These are phyloP conservation scores for Magnusiomyces clavatus DNA, from an alignment of 1,139 yeast species.

Conservation along the genomic window DNA sequence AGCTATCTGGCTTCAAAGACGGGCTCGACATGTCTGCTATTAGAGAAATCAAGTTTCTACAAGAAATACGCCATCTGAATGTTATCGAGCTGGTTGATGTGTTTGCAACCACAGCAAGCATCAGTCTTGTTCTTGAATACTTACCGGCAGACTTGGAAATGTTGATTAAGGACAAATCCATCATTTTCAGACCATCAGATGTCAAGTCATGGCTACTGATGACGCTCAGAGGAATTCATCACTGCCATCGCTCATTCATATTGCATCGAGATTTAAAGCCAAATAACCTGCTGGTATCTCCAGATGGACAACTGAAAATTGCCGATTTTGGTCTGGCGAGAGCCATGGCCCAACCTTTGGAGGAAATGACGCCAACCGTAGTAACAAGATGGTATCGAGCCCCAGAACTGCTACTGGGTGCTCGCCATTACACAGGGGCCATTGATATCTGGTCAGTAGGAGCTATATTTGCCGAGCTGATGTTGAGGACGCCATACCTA, in stretches of 20 bases:
- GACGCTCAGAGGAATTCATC: slow-evolving; percentile 91
- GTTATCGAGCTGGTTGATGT: slow-evolving; percentile 86
- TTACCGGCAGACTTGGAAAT: slow-evolving; percentile 89
- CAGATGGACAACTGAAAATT: slow-evolving; percentile 77
- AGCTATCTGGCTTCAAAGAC: slow-evolving; percentile 88
- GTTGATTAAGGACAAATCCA: slow-evolving; percentile 68
- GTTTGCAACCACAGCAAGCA: slow-evolving; percentile 59
- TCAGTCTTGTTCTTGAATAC: slow-evolving; percentile 84
- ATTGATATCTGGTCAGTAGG: slow-evolving; percentile 95
- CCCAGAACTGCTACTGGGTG: slow-evolving; percentile 85
- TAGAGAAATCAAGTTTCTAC: slow-evolving; percentile 87
- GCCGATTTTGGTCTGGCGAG: slow-evolving; percentile 98
- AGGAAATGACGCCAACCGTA: slow-evolving; percentile 74
- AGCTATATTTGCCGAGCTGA: slow-evolving; percentile 88
- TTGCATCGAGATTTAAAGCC: slow-evolving; percentile 60
- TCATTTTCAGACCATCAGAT: slow-evolving; percentile 79
- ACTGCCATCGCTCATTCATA: slow-evolving; percentile 85
- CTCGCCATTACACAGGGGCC: slow-evolving; percentile 80
- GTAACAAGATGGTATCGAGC: slow-evolving; percentile 98
- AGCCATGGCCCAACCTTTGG: slow-evolving; percentile 66
- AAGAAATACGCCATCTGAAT: slow-evolving; percentile 74
- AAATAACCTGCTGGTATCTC: slow-evolving; percentile 70
- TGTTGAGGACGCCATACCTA: slow-evolving; percentile 88
- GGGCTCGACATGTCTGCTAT: slow-evolving; percentile 98
- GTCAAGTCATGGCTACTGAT: slow-evolving; percentile 89